Evolutionary conservation across 2,329 filamentous ascomycete species (phyloP).

Genomic region (Diaporthe vexans): DNA sequence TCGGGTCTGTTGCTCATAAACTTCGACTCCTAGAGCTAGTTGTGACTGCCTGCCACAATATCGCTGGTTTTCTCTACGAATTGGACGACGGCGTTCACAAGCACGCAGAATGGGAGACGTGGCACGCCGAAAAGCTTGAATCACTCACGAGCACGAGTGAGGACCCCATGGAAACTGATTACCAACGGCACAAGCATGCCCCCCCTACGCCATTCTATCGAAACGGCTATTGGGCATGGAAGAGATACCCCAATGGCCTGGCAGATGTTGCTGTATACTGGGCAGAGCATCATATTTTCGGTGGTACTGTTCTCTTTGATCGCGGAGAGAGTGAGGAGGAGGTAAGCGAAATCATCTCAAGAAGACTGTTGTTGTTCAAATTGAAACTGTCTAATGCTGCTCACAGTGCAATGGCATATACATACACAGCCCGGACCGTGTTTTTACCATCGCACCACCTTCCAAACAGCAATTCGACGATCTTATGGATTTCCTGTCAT

Average conservation of each 20-base stretch:
- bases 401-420: slow-evolving; percentile 25
- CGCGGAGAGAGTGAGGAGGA: slow-evolving; percentile 6
- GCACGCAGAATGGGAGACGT: slow-evolving; percentile 41
- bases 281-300: slow-evolving; percentile 49
- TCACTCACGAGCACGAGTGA: too few relatives aligned
- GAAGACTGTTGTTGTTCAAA: too few relatives aligned
- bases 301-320: slow-evolving; percentile 46
- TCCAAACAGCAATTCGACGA: slow-evolving; percentile 15
- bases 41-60: slow-evolving; percentile 48
- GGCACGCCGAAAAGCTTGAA: slow-evolving; percentile 1
- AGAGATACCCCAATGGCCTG: slow-evolving; percentile 50
- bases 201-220: too few relatives aligned
- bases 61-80: slow-evolving; percentile 47
- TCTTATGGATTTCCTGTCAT: neutral
- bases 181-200: too few relatives aligned
- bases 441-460: slow-evolving; percentile 11
- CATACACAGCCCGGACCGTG: neutral
- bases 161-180: too few relatives aligned
- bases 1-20: slow-evolving; percentile 46
- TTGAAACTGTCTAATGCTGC: too few relatives aligned
- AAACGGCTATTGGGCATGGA: too few relatives aligned
- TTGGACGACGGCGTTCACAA: slow-evolving; percentile 45
- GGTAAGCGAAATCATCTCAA: too few relatives aligned
- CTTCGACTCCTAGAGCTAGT: slow-evolving; percentile 51
- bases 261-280: slow-evolving; percentile 50